Conservation (phyloP, 1,139 yeast genomes). For the Diutina mesorugosa region DNA sequence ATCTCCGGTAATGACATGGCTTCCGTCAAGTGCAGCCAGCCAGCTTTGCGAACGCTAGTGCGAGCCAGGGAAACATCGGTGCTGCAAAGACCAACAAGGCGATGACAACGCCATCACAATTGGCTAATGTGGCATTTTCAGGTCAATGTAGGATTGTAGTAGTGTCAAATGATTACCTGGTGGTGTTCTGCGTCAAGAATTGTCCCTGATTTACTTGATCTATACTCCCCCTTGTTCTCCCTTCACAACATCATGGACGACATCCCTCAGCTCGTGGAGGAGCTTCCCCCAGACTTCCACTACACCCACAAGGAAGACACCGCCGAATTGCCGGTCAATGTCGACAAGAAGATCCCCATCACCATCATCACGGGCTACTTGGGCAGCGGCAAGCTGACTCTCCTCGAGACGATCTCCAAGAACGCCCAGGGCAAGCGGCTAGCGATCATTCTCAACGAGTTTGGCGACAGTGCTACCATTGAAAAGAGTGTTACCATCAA, state of each 20-base stretch:
- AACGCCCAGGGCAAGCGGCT: slow-evolving; percentile 50
- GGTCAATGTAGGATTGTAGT: too few species aligned
- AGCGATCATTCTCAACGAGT: slow-evolving; percentile 86
- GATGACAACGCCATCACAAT: too few species aligned
- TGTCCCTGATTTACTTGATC: too few species aligned
- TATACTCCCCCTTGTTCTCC: too few species aligned
- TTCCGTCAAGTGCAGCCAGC: too few species aligned
- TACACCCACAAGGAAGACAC: slow-evolving; percentile 4
- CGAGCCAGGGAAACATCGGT: too few species aligned
- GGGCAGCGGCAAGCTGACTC: slow-evolving; percentile 90
- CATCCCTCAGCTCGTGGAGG: slow-evolving; percentile 40
- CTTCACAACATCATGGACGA: slow-evolving; percentile 18
- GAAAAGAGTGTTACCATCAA: slow-evolving; percentile 77
- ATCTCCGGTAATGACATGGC: too few species aligned
- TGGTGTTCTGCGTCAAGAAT: too few species aligned
- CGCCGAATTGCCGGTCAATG: slow-evolving; percentile 3
- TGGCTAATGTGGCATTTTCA: too few species aligned
- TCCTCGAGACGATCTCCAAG: slow-evolving; percentile 61
- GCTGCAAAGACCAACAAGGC: too few species aligned
- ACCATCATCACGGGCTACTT: slow-evolving; percentile 89
- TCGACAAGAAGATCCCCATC: slow-evolving; percentile 55
- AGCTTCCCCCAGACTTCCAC: slow-evolving; percentile 9
- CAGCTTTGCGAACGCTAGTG: too few species aligned
- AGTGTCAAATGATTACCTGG: too few species aligned
- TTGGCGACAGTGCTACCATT: slow-evolving; percentile 79